phyloP scores from a whole-genome alignment of 139 green algal genomes.

The Spirogloea muscicola region DNA sequence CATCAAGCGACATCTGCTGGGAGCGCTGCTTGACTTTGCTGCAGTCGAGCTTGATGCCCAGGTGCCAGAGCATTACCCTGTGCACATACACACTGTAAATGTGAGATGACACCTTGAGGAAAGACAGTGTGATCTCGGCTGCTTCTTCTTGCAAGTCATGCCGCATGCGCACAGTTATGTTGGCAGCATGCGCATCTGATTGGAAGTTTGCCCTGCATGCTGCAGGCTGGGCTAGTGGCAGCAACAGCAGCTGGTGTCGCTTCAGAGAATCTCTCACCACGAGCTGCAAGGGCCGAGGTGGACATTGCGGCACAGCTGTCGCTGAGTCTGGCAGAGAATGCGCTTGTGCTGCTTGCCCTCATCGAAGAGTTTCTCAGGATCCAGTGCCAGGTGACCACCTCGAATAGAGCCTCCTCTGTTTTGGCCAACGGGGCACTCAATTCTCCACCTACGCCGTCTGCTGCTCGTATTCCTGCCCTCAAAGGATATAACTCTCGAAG shows the following conservation, averaged over 20 bases:
- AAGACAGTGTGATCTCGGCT: neutral
- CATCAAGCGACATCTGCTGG: constrained; percentile 34
- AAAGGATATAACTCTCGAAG: too few relatives aligned
- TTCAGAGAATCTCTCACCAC: constrained; percentile 16
- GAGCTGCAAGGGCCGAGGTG: constrained; percentile 26
- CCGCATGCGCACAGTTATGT: neutral
- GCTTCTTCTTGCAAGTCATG: neutral
- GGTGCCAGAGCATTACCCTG: neutral
- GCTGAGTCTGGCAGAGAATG: constrained; percentile 13
- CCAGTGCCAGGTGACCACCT: constrained; percentile 13
- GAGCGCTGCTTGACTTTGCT: constrained; percentile 27
- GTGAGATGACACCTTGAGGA: neutral
- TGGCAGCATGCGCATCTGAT: neutral
- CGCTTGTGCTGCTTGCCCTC: constrained; percentile 35
- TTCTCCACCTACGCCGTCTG: too few relatives aligned
- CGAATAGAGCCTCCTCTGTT: too few relatives aligned
- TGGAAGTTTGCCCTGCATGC: constrained; percentile 1
- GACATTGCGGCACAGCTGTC: constrained; percentile 29
- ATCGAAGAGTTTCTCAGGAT: constrained; percentile 40
- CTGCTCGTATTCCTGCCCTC: too few relatives aligned
- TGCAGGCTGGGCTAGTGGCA: constrained; percentile 27
- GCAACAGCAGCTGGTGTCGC: constrained; percentile 15
- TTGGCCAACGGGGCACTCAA: too few relatives aligned
- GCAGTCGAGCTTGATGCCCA: constrained; percentile 18
- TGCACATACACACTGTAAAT: neutral